Evolutionary conservation across 768 basidiomycete genomes (phyloP).

Genomic region (Hericium erinaceus): DNA sequence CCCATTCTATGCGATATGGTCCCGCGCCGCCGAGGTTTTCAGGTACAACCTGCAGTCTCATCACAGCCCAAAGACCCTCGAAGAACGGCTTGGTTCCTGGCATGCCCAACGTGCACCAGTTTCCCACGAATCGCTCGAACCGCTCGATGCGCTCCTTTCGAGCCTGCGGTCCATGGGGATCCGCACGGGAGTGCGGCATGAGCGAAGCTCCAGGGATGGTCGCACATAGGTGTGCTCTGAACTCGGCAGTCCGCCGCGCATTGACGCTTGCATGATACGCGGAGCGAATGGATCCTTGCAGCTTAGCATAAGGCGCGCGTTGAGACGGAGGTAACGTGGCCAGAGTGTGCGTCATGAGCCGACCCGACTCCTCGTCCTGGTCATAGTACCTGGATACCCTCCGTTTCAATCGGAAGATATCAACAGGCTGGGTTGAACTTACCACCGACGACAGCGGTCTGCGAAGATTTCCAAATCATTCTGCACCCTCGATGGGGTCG

Average conservation of each 20-base stretch:
- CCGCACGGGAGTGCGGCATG: slow-evolving; percentile 60
- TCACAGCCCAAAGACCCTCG: slow-evolving; percentile 62
- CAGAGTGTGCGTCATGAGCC: slow-evolving; percentile 74
- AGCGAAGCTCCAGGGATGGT: slow-evolving; percentile 76
- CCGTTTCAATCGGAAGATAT: background rate
- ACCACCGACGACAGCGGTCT: slow-evolving; percentile 74
- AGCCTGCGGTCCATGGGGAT: slow-evolving; percentile 55
- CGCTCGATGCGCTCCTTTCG: slow-evolving; percentile 72
- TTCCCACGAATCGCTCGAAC: slow-evolving; percentile 63
- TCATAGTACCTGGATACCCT: slow-evolving; percentile 59
- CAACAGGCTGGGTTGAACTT: slow-evolving; percentile 15
- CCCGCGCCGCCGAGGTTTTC: slow-evolving; percentile 78
- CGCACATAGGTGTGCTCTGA: slow-evolving; percentile 73
- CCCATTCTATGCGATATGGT: slow-evolving; percentile 67
- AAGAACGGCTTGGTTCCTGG: slow-evolving; percentile 90
- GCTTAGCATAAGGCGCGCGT: slow-evolving; percentile 75
- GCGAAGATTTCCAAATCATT: slow-evolving; percentile 75
- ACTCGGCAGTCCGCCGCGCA: slow-evolving; percentile 70
- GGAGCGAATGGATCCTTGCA: slow-evolving; percentile 81
- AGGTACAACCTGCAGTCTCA: slow-evolving; percentile 76
- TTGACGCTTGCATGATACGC: slow-evolving; percentile 78
- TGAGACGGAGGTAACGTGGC: slow-evolving; percentile 75
- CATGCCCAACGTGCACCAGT: slow-evolving; percentile 81
- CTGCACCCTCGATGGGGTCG: slow-evolving; percentile 56
- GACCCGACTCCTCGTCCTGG: slow-evolving; percentile 72